These are phyloP conservation scores for Vitis hybrid DNA, from an alignment of 177 flowering plant genomes.

Conservation along the genomic window DNA sequence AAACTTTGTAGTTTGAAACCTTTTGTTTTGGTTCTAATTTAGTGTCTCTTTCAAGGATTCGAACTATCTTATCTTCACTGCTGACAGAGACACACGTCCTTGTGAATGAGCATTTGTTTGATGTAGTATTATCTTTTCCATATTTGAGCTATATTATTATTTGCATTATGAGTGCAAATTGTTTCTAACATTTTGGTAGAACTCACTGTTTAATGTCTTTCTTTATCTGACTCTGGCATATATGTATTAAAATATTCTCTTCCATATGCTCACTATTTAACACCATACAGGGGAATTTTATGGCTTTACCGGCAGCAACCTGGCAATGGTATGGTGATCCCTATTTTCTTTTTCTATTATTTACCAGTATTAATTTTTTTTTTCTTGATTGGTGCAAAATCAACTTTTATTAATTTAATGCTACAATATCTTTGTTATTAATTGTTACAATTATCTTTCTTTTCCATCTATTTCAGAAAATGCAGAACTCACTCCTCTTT, in stretches of 20 bases:
- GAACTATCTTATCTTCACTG: not conserved
- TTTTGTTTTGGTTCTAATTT: not conserved
- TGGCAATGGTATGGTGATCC: constrained; percentile 65
- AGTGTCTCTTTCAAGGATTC: not conserved
- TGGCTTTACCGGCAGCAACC: constrained; percentile 70
- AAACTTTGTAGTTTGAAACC: no score
- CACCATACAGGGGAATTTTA: constrained; percentile 62
- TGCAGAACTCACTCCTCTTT: constrained; percentile 78
- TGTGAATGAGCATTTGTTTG: not conserved
- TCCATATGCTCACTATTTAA: not conserved
- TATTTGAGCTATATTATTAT: no score
- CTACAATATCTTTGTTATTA: no score
- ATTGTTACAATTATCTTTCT: not conserved
- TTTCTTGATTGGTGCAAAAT: no score
- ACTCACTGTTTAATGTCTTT: not conserved
- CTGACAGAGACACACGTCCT: not conserved
- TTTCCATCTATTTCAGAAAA: constrained; percentile 53
- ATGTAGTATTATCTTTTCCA: not conserved
- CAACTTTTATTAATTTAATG: no score
- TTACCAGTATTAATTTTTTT: no score
- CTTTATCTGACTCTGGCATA: not conserved
- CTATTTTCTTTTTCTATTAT: constrained; percentile 3
- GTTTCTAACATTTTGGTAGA: not conserved
- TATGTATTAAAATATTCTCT: not conserved
- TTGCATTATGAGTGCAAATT: not conserved